Conservation (phyloP, 73 alveolate species). For the Paramecium tetraurelia region DNA sequence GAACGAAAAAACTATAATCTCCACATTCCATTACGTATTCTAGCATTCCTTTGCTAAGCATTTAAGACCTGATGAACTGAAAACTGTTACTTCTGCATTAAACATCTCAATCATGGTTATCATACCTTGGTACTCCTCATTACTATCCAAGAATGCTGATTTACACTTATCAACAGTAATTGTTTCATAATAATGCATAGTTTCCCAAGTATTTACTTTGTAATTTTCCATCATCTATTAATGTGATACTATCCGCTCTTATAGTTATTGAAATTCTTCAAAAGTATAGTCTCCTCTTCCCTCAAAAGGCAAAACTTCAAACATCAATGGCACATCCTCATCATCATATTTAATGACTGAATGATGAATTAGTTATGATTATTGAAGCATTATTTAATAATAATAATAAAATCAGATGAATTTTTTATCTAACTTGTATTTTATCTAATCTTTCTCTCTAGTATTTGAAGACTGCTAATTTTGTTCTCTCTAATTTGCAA, state of each 20-base stretch:
- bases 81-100: slow-evolving; percentile 9
- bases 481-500: neutral
- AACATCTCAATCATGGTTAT: slow-evolving; percentile 7
- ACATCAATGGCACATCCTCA: neutral
- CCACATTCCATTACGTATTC: slow-evolving; percentile 38
- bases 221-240: neutral
- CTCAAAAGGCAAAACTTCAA: neutral
- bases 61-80: neutral
- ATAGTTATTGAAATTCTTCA: neutral
- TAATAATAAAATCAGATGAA: neutral
- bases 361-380: neutral
- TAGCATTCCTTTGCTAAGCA: neutral
- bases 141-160: slow-evolving; percentile 23
- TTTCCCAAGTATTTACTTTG: slow-evolving; percentile 39
- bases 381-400: neutral
- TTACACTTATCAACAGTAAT: neutral
- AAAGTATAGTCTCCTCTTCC: neutral
- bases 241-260: neutral
- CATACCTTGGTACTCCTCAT: slow-evolving; percentile 20
- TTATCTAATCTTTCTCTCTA: neutral
- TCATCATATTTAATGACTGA: neutral
- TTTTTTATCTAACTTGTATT: neutral
- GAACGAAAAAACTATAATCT: neutral
- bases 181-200: slow-evolving; percentile 16
- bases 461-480: neutral